Percentiles rank a stretch among this genome's conserved stretches.
phyloP scores from a whole-genome alignment of 495 filamentous ascomycete genomes.

The Aspergillus heteromorphus region DNA sequence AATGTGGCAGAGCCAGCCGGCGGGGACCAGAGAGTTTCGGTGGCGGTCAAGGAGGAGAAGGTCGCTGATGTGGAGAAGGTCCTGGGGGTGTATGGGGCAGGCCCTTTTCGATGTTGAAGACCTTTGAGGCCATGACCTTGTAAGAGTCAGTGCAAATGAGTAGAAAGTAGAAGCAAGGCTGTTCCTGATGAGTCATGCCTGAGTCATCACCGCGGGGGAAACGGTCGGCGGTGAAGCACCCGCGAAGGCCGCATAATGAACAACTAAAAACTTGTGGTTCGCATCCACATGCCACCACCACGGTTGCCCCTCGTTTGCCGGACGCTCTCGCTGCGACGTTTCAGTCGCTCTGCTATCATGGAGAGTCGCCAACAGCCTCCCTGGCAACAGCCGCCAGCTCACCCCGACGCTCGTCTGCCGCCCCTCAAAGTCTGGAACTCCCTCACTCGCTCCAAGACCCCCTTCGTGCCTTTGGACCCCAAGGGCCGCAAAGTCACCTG shows the following conservation, averaged over 20 bases:
- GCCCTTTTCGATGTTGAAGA: constrained; percentile 2
- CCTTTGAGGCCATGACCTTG: not conserved
- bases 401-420: constrained; percentile 31
- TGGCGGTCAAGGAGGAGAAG: constrained; percentile 24
- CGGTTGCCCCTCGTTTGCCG: not conserved
- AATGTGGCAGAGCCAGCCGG: constrained; percentile 20
- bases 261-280: not conserved
- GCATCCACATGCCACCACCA: not conserved
- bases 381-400: constrained; percentile 40
- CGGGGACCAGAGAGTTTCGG: constrained; percentile 22
- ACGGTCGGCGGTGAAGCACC: not conserved
- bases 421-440: constrained; percentile 62
- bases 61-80: constrained; percentile 25
- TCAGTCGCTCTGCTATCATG: not conserved
- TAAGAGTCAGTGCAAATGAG: not conserved
- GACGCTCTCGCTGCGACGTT: not conserved
- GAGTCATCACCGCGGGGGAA: not conserved
- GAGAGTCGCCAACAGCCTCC: constrained; percentile 41
- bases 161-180: no score
- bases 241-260: not conserved
- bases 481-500: constrained; percentile 66
- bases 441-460: constrained; percentile 63
- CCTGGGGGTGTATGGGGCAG: constrained; percentile 22
- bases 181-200: not conserved
- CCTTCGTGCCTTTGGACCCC: constrained; percentile 69